Conservation (phyloP, 2,329 filamentous ascomycete species). For the Diaporthe nobilis region DNA sequence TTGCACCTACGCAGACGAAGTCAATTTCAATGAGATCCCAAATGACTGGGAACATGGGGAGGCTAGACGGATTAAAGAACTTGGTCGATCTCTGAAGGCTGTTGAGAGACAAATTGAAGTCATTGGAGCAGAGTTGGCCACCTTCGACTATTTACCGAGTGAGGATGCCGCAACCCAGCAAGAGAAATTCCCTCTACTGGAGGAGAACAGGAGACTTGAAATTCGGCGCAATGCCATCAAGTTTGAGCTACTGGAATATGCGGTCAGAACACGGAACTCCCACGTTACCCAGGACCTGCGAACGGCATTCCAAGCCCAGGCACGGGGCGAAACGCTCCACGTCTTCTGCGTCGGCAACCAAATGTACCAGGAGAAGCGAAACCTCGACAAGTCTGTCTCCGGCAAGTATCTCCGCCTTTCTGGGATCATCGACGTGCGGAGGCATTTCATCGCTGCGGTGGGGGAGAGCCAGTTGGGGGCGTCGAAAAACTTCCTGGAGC, state of each 20-base stretch:
- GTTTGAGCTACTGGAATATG: neutral
- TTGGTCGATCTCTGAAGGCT: neutral
- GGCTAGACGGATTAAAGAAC: neutral
- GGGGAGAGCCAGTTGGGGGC: neutral
- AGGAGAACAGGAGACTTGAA: neutral
- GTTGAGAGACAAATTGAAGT: neutral
- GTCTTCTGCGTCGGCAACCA: conserved; percentile 1
- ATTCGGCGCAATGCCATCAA: neutral
- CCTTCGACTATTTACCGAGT: neutral
- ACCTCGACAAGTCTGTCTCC: neutral
- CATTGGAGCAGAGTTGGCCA: neutral
- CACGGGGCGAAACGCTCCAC: neutral
- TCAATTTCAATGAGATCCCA: neutral
- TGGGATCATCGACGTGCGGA: neutral
- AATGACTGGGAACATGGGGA: neutral
- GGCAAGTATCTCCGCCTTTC: neutral
- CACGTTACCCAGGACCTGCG: neutral
- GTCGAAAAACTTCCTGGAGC: neutral
- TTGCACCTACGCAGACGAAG: conserved; percentile 59
- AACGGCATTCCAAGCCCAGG: too few relatives aligned
- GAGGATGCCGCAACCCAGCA: neutral
- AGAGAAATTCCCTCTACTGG: neutral
- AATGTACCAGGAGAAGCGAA: neutral
- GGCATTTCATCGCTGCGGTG: neutral
- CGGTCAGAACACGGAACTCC: neutral